Evolutionary conservation across 805 yeast genomes (phyloP).

Genomic region (Spathaspora arborariae): DNA sequence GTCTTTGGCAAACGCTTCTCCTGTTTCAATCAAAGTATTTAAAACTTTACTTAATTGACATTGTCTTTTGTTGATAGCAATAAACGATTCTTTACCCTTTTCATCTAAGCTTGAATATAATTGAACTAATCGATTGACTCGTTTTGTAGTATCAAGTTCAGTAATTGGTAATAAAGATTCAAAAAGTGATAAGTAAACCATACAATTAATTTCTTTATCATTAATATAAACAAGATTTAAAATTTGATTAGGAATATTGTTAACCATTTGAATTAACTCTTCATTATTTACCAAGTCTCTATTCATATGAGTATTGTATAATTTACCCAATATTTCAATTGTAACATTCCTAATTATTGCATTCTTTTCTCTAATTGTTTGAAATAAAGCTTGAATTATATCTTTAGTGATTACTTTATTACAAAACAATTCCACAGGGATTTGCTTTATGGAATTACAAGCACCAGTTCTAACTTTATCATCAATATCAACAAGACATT

Average conservation of each 20-base stretch:
- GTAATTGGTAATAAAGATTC: constrained; percentile 57
- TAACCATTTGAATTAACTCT: constrained; percentile 25
- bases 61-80: constrained; percentile 69
- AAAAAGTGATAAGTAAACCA: constrained; percentile 58
- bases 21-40: constrained; percentile 42
- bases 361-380: constrained; percentile 69
- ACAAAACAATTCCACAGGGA: constrained; percentile 47
- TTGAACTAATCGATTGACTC: constrained; percentile 53
- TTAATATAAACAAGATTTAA: constrained; percentile 71
- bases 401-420: constrained; percentile 43
- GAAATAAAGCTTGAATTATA: constrained; percentile 52
- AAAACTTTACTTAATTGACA: constrained; percentile 53
- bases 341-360: constrained; percentile 59
- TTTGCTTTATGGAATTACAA: constrained; percentile 36
- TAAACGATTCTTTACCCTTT: constrained; percentile 59
- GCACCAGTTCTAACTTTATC: constrained; percentile 67
- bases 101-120: constrained; percentile 49
- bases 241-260: constrained; percentile 61
- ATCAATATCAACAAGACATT: constrained; percentile 71
- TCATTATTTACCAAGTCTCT: constrained; percentile 21
- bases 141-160: constrained; percentile 36
- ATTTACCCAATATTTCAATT: constrained; percentile 48
- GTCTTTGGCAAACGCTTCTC: constrained; percentile 31
- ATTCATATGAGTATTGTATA: constrained; percentile 46
- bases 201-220: constrained; percentile 59